Evolutionary conservation across 2,329 filamentous ascomycete genomes (phyloP).

Genomic region (Colletotrichum salicis): DNA sequence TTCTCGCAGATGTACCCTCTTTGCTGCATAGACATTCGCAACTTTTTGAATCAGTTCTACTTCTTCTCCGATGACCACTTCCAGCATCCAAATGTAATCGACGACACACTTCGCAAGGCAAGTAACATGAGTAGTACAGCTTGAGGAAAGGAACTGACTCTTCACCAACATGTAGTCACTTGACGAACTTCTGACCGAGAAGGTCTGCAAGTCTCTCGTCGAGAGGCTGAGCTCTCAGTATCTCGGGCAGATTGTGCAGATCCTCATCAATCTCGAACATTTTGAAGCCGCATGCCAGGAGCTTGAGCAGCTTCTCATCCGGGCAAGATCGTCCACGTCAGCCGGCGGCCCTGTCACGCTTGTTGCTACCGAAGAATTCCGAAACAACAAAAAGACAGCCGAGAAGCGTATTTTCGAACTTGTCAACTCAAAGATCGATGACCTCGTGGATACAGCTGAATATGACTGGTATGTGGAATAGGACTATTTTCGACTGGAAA

Average conservation of each 20-base stretch:
- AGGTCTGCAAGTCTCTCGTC: slow-evolving; percentile 90
- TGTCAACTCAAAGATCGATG: slow-evolving; percentile 98
- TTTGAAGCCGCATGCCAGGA: slow-evolving; percentile 94
- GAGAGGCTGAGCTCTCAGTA: slow-evolving; percentile 92
- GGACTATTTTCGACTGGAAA: background rate
- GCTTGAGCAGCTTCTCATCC: slow-evolving; percentile 85
- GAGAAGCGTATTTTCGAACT: slow-evolving; percentile 98
- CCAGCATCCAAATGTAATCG: slow-evolving; percentile 87
- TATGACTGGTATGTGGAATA: slow-evolving; percentile 80
- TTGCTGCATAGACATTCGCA: slow-evolving; percentile 97
- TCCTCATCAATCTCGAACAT: slow-evolving; percentile 96
- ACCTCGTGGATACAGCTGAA: slow-evolving; percentile 95
- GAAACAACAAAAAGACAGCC: slow-evolving; percentile 90
- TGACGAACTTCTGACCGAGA: slow-evolving; percentile 92
- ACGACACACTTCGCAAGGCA: slow-evolving; percentile 86
- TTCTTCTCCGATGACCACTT: slow-evolving; percentile 98
- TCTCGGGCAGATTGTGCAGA: slow-evolving; percentile 96
- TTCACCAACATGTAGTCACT: slow-evolving; percentile 68
- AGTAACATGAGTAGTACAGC: background rate
- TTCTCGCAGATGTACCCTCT: slow-evolving; percentile 99
- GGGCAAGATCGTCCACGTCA: slow-evolving; percentile 83
- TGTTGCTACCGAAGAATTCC: slow-evolving; percentile 86
- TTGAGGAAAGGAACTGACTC: background rate
- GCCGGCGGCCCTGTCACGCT: slow-evolving; percentile 83
- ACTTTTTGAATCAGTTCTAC: slow-evolving; percentile 98